Base-by-base conservation (phyloP, 1,284 basidiomycete genomes). In the Moesziomyces globuligerus region DNA sequence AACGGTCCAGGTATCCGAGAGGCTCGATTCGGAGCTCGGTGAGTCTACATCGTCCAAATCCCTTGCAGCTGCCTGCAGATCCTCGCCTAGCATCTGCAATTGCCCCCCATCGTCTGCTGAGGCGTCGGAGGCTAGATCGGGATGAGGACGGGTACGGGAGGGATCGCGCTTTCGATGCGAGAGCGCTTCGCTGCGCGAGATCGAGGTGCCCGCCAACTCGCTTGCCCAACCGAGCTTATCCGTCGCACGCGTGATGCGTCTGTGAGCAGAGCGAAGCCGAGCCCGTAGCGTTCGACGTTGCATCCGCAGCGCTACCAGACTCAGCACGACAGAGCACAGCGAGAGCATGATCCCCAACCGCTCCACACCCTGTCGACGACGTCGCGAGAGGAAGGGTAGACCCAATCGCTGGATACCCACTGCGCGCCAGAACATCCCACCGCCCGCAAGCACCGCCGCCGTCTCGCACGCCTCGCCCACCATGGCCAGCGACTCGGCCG, bases 401-500 rank as follows among this genome's bases (percentile, higher is more conserved):
- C 54, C 48, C 7, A 62, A 53, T 8, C 52, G 40, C n/a, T 59
- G 59, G 17, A 72, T 39, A 7, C 75, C 75, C 3, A 77, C 61
- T 0, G 68, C 70, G 6, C 61, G 57, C 75, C 75, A 77, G 24
- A 77, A 75, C 42, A 77, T 65, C 6, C 75, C 73, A 0, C 64
- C 58, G 8, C 75, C 75, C 1, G 60, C 56, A 1, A 75, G 34
- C 9, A 75, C 72, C 7, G 75, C 73, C 1, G 61, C 51, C 11
- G 72, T 68, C 50, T 77, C 75, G 56, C 64, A 77, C 8, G 62
- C 68, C 40, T 77, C 75, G 32, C 69, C 75, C 11, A 69, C 15
- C 2, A 56, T 60, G 2, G 51, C 51, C 1, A 70, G 44, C 7
- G 56, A 41, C 17, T 70, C 67, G 9, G 56, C 34, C 3, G 45